Base-by-base conservation (phyloP, 345 rosid species). In the Salix viminalis region DNA sequence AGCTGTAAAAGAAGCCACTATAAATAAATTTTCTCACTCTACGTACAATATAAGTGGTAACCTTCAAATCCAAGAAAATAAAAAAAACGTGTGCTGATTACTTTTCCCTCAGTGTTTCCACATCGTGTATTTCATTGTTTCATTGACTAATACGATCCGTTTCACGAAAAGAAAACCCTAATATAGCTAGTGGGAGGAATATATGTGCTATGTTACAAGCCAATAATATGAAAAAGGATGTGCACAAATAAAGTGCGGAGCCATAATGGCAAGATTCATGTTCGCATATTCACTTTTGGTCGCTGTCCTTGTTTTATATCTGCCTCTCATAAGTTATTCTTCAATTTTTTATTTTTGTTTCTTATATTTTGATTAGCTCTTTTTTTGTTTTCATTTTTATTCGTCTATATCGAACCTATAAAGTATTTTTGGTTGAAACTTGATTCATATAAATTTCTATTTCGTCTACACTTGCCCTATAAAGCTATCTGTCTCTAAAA, bases 61-160 rank as follows among this genome's bases (percentile, higher is more conserved):
- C 58, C 58, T 52, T 52, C 21, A 6, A 52, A 52, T 52, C n/a
- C n/a, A 52, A 52, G 58, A 52, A 52, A 52, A 44, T 7, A n/a
- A 34, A 14, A 14, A 69, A 2, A 1, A 1, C 42, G 37, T 21
- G 14, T 30, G 15, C 42, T 18, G n/a, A 70, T 52, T 2, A 7
- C 36, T 41, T 18, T 61, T 15, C 26, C 7, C 13, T 46, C 46
- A 46, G 30, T 19, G 26, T 64, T 21, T 46, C 34, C 26, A 44
- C 28, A 26, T 24, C 14, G 65, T 26, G 60, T 28, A 30, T 64
- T 7, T 58, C 21, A 60, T 76, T 69, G 74, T 46, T 65, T 36
- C 32, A 7, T 48, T 46, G 75, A 77, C 68, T 36, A 42, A 12
- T 56, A 77, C 23, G 75, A 70, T 18, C 70, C 48, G 70, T 70